Base-by-base conservation (phyloP, 345 rosid species). In the Syzygium aqueum region DNA sequence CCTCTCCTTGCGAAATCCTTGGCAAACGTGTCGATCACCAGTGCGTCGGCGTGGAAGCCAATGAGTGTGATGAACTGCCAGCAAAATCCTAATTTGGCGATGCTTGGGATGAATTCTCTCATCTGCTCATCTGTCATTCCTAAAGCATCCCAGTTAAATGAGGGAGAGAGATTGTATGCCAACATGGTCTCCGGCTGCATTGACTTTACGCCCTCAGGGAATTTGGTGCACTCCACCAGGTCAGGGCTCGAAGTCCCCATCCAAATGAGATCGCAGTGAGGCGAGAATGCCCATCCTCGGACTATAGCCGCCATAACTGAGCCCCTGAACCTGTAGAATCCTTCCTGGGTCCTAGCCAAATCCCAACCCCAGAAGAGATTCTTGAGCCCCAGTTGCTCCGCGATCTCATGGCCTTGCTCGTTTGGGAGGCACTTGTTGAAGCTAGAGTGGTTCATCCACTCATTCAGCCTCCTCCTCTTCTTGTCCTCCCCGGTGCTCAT, bases 351-450 rank as follows among this genome's bases (percentile, higher is more conserved):
- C 90, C 99, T 91, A 0, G 99, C 96, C 89, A 98, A 89, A 91
- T 96, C 98, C 98, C 99, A 96, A 93, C 96, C 99, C 99, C 98
- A 98, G 92, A 95, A 98, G n/a, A 98, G 93, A 89, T 96, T 93
- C 5, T 91, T 90, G 49, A 95, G 89, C 21, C 99, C 99, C 52
- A 96, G 77, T 89, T 93, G 92, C 40, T 92, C 93, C 11, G 99
- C 96, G 67, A 96, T 61, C 91, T 94, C 98, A 6, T 95, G 89
- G 22, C 93, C 96, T 91, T 94, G 91, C 88, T 96, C 97, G 46
- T 92, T 91, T 16, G 98, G 95, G 21, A 95, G 83, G 77, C 98
- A 96, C 91, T 92, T 96, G 82, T 95, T 96, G 10, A 87, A 95
- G 90, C 94, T 93, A 15, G 96, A 91, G 87, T 91, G 92, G 88